Conservation (phyloP, 306 rosid species). For the Vicia sativa region DNA sequence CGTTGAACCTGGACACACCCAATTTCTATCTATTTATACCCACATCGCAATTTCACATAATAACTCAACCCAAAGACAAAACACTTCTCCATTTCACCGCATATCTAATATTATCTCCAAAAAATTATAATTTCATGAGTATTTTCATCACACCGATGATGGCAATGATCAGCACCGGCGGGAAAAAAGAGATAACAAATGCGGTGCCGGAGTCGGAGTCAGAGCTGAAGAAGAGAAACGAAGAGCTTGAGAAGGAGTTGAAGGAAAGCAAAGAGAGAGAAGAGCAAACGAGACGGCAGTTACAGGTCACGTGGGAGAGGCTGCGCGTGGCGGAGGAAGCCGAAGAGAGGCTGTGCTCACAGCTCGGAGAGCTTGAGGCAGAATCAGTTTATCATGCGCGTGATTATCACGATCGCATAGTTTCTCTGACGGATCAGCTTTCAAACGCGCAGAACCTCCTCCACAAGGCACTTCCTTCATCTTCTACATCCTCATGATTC, state of each 20-base stretch:
- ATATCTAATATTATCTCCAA: slow-evolving; percentile 1
- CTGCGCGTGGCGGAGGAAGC: slow-evolving; percentile 86
- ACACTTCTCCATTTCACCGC: not conserved
- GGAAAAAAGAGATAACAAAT: not conserved
- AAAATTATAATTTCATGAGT: not conserved
- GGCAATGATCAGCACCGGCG: slow-evolving; percentile 44
- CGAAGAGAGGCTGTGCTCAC: slow-evolving; percentile 90
- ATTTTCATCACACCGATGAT: slow-evolving; percentile 36
- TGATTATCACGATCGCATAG: slow-evolving; percentile 57
- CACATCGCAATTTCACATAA: not conserved
- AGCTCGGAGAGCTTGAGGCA: slow-evolving; percentile 89
- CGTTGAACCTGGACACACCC: slow-evolving; percentile 50
- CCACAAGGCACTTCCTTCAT: slow-evolving; percentile 38
- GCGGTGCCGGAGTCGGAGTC: not conserved
- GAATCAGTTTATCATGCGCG: slow-evolving; percentile 79
- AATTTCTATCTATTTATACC: slow-evolving; percentile 37
- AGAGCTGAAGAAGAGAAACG: slow-evolving; percentile 62
- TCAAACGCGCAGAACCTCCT: slow-evolving; percentile 63
- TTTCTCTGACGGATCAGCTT: slow-evolving; percentile 65
- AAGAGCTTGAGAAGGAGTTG: slow-evolving; percentile 73
- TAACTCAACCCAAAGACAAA: not conserved
- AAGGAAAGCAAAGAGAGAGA: slow-evolving; percentile 71
- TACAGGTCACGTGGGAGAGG: slow-evolving; percentile 57
- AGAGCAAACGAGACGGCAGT: slow-evolving; percentile 60
- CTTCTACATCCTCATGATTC: slow-evolving; percentile 9